Conservation (phyloP, 1,284 basidiomycete genomes). For the Tilletia caries region DNA sequence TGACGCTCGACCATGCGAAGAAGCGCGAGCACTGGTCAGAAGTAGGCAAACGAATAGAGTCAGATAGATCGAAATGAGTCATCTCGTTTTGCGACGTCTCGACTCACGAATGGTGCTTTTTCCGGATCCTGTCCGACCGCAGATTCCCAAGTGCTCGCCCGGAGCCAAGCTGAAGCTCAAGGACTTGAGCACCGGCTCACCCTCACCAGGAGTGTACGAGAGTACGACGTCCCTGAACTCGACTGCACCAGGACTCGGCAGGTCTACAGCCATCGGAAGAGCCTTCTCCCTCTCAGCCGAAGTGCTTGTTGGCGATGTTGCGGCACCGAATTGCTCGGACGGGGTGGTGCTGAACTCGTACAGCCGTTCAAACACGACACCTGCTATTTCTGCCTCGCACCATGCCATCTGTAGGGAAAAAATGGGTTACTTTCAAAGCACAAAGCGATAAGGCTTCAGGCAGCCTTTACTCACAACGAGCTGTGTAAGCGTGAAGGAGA, state of each 20-base stretch:
- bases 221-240: conserved; percentile 26
- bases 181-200: conserved; percentile 31
- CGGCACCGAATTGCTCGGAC: conserved; percentile 20
- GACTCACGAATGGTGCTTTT: conserved; percentile 31
- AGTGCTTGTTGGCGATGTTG: too few species aligned
- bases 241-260: background rate
- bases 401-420: conserved; percentile 40
- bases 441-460: too few species aligned
- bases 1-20: conserved; percentile 36
- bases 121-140: conserved; percentile 35
- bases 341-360: conserved; percentile 42
- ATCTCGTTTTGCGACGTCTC: too few species aligned
- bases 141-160: conserved; percentile 33
- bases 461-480: background rate
- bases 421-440: too few species aligned
- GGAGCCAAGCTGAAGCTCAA: conserved; percentile 28
- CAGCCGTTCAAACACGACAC: conserved; percentile 51
- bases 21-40: conserved; percentile 25
- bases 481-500: conserved; percentile 30
- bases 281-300: background rate
- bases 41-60: background rate
- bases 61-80: too few species aligned
- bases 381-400: conserved; percentile 52
- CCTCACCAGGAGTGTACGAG: conserved; percentile 28
- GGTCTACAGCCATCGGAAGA: too few species aligned